Conservation (phyloP, 352 stramenopile genomes). For the Elongisporangium prolatum region DNA sequence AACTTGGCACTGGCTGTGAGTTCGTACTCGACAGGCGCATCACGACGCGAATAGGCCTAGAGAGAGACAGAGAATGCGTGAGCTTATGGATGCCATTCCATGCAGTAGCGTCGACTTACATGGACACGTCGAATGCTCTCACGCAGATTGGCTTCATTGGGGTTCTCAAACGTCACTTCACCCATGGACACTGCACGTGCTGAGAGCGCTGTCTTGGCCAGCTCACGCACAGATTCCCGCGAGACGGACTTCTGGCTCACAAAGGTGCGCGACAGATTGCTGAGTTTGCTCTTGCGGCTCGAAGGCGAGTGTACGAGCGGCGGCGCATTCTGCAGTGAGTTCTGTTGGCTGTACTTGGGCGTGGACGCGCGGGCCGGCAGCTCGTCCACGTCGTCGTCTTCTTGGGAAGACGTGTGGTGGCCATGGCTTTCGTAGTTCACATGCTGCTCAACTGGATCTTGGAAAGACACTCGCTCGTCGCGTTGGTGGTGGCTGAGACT, state of each 20-base stretch:
- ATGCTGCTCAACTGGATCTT: not conserved
- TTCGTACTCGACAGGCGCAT: conserved; percentile 60
- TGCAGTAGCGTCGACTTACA: conserved; percentile 8
- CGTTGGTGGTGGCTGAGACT: not conserved
- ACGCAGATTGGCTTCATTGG: conserved; percentile 48
- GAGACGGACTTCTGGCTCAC: conserved; percentile 27
- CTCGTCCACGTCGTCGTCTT: not conserved
- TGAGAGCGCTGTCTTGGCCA: conserved; percentile 65
- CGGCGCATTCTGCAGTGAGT: not conserved
- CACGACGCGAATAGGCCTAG: conserved; percentile 70
- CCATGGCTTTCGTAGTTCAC: not conserved
- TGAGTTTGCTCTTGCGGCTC: conserved; percentile 15
- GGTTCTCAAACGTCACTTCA: conserved; percentile 71
- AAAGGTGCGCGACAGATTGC: conserved; percentile 17
- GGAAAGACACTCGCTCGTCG: not conserved
- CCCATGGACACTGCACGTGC: conserved; percentile 69
- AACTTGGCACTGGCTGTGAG: conserved; percentile 42
- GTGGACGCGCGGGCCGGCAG: not conserved
- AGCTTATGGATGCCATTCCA: not conserved
- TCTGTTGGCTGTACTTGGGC: not conserved
- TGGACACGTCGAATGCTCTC: conserved; percentile 81
- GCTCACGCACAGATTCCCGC: conserved; percentile 51
- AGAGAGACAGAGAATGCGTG: not conserved
- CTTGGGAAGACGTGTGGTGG: not conserved
- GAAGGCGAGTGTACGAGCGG: not conserved